Evolutionary conservation across 345 rosid species (phyloP), one percentile per base, ranked within the genome.

Genomic region (Crucihimalaya himalaica): DNA sequence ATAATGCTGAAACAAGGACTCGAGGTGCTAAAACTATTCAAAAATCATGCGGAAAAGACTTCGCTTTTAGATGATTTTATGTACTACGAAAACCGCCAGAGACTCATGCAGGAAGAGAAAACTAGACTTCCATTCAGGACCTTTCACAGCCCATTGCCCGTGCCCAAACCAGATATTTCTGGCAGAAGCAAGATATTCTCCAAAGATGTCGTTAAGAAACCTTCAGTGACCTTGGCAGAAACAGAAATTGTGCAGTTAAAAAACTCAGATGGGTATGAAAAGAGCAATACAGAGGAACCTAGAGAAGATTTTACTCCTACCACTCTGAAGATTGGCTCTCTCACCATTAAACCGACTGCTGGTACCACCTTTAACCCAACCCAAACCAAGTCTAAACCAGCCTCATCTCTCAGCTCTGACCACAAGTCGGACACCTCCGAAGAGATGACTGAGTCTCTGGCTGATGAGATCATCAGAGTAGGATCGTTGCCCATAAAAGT

Each of bases 21-120:
- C 62, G 92, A 87, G 85, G 83, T 91, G 88, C 80, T 94, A 63
- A 87, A 85, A 63, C 70, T 89, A 79, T 89, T 91, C 79, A 87
- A 87, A 83, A 66, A 48, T 65, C 85, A 88, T 37, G 58, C 71
- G 14, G 66, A 74, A 75, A 86, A 81, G 84, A 87, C 95, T 10
- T 89, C 91, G 21, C 43, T 94, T 39, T 82, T 94, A 42, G 97
- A 94, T 73, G 98, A 91, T 80, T 94, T 94, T 42, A 64, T 73
- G 80, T 94, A 80, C 57, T 94, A 94, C 18, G 97, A 94, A 82
- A 83, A 82, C 70, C 93, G 97, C 8, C 88, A 92, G 86, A 89
- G 84, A 79, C 70, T 85, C 70, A 84, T 94, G 89, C 88, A 79
- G 74, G 93, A 89, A 76, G 97, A 87, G 86, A 95, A 81, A 78